Base-by-base conservation (phyloP, 2,329 filamentous ascomycete genomes). In the Pyrenophora graminea region DNA sequence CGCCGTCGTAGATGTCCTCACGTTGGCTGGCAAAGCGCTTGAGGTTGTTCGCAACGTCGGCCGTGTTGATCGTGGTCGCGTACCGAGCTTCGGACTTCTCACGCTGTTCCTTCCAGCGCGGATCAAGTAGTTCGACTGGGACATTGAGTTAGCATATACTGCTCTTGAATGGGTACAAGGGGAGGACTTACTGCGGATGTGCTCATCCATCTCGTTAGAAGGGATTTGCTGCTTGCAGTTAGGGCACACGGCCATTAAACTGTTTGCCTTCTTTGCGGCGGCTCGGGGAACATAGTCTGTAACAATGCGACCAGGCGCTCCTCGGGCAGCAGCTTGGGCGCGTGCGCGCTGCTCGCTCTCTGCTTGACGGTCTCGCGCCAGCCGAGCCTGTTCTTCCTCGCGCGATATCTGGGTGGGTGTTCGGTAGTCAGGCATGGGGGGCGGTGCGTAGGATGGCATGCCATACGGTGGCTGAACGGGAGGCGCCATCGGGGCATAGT, bases 91-190 rank as follows among this genome's bases (percentile, higher is more conserved):
- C 91, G 13, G 90, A 86, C 72, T 96, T 96, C 51, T 90, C 89
- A 62, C 91, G 91, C 72, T 97, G 92, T 70, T 97, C 92, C 72
- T 96, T 96, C 92, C 93, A 97, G 52, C 89, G 85, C 0, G 93
- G 93, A 70, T 97, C 93, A 52, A 97, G 83, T 39, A 97, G 82
- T 75, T 97, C 93, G 70, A 97, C 80, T 82, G 39, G n/a, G 36
- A 42, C 7, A 38, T 6, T 25, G 12, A n/a, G 61, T 80, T 73
- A 82, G 74, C 36, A 55, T 32, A 8, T n/a, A n/a, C n/a, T 36
- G 6, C 31, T 30, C 4, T 17, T 30, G 13, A 7, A 56, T 53
- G 41, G 10, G 18, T 6, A 6, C 39, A 42, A 13, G 36, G 15
- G 40, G 15, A n/a, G 44, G 34, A 63, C 81, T 75, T 78, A 88